Evolutionary conservation across 495 filamentous ascomycete species (phyloP).

Genomic region (Daldinia concentrica): DNA sequence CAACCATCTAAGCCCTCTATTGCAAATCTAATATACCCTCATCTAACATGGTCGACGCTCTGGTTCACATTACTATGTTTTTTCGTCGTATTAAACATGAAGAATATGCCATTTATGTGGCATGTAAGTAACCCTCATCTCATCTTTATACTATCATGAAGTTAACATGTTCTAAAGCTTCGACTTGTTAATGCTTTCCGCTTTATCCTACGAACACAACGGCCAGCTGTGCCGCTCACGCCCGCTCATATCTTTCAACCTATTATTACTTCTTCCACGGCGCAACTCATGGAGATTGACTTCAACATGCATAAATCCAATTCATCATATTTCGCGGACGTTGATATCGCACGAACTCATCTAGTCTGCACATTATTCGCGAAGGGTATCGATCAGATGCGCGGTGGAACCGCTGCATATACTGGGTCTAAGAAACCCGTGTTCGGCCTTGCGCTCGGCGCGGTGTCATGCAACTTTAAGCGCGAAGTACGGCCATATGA

Average conservation of each 20-base stretch:
- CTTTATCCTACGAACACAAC: slow-evolving; percentile 41
- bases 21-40: slow-evolving; percentile 30
- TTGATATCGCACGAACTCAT: slow-evolving; percentile 73
- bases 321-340: slow-evolving; percentile 77
- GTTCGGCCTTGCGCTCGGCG: slow-evolving; percentile 65
- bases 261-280: slow-evolving; percentile 46
- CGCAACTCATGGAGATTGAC: slow-evolving; percentile 50
- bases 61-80: slow-evolving; percentile 41
- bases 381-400: slow-evolving; percentile 63
- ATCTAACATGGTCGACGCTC: slow-evolving; percentile 38
- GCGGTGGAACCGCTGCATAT: slow-evolving; percentile 48
- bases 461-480: slow-evolving; percentile 71
- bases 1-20: slow-evolving; percentile 25
- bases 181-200: slow-evolving; percentile 48
- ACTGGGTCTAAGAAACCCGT: slow-evolving; percentile 56
- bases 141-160: background rate
- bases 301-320: slow-evolving; percentile 66
- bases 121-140: slow-evolving; percentile 27
- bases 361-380: slow-evolving; percentile 68
- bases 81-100: slow-evolving; percentile 35
- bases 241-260: slow-evolving; percentile 46
- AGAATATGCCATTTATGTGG: slow-evolving; percentile 43
- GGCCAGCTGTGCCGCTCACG: slow-evolving; percentile 40
- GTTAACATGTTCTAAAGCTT: slow-evolving; percentile 24
- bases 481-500: slow-evolving; percentile 73